A percentile compares a stretch with the other conserved stretches of the same genome.
Conservation (phyloP, 1,284 basidiomycete genomes). For the Ceratobasidium sp. region DNA sequence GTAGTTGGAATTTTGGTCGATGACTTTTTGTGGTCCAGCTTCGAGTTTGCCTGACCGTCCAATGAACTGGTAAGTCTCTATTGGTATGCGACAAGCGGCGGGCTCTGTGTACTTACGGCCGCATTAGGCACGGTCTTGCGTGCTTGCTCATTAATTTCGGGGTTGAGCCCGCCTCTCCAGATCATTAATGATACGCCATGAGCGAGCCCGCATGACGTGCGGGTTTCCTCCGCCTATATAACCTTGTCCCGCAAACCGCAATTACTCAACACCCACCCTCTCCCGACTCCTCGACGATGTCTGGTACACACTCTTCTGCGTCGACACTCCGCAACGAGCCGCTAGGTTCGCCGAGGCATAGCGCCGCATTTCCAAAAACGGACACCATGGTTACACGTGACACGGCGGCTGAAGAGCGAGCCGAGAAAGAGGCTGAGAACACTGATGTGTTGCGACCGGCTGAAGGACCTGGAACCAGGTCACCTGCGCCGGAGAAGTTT, state of each 20-base stretch:
- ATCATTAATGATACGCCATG: no score
- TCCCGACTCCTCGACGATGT: slow-evolving; percentile 5
- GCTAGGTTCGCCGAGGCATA: not conserved
- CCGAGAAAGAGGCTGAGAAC: slow-evolving; percentile 25
- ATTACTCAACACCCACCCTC: not conserved
- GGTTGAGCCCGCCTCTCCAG: no score
- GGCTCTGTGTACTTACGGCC: no score
- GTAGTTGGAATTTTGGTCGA: no score
- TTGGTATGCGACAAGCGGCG: no score
- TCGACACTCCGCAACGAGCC: slow-evolving; percentile 29
- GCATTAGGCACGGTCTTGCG: no score
- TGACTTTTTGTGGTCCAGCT: no score
- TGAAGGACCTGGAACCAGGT: slow-evolving; percentile 27
- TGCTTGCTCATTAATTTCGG: no score
- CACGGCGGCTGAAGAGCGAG: not conserved
- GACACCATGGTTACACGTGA: slow-evolving; percentile 22
- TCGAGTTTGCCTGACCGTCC: no score
- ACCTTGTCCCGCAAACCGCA: not conserved
- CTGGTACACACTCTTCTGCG: slow-evolving; percentile 5
- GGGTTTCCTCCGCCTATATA: not conserved
- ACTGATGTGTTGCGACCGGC: slow-evolving; percentile 22
- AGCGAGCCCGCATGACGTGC: no score
- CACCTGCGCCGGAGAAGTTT: slow-evolving; percentile 37
- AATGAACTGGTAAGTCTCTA: no score
- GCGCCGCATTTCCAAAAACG: not conserved